phyloP scores from a whole-genome alignment of 768 basidiomycete genomes.

The Pisolithus sp. region DNA sequence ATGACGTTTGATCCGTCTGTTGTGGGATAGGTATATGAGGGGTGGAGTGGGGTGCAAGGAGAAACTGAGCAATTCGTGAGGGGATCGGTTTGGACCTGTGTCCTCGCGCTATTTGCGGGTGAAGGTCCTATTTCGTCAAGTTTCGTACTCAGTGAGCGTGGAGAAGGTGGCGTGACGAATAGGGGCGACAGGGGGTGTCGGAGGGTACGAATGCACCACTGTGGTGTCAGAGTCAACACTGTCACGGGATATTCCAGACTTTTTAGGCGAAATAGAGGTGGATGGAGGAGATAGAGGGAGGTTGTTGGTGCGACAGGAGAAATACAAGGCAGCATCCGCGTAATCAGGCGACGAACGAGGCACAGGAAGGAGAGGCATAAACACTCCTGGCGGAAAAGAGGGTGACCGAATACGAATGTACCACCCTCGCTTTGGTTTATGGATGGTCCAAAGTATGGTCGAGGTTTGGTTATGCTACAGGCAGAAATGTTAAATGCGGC shows the following conservation, averaged over 20 bases:
- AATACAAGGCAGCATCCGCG: constrained; percentile 45
- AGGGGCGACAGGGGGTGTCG: constrained; percentile 39
- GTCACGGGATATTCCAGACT: constrained; percentile 20
- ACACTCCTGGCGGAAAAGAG: constrained; percentile 55
- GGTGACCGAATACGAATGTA: constrained; percentile 75
- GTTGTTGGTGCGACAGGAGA: constrained; percentile 45
- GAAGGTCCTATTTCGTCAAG: constrained; percentile 15
- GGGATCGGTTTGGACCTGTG: constrained; percentile 6
- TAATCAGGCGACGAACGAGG: constrained; percentile 41
- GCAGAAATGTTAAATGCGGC: neutral
- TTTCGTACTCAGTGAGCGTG: constrained; percentile 26
- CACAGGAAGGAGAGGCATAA: constrained; percentile 50
- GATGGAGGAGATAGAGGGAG: constrained; percentile 20
- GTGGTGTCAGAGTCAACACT: constrained; percentile 27
- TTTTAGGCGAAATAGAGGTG: neutral
- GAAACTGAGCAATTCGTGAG: constrained; percentile 40
- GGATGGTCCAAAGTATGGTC: constrained; percentile 66
- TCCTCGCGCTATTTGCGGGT: neutral
- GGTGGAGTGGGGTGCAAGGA: constrained; percentile 42
- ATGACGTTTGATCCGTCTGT: constrained; percentile 29
- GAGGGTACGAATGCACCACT: constrained; percentile 50
- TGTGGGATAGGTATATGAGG: constrained; percentile 27
- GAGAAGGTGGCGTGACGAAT: constrained; percentile 30
- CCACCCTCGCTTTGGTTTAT: constrained; percentile 78
- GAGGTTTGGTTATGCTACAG: constrained; percentile 61